These are phyloP conservation scores for Colletotrichum cuscutae DNA, from an alignment of 2,329 filamentous ascomycete species.

Conservation along the genomic window DNA sequence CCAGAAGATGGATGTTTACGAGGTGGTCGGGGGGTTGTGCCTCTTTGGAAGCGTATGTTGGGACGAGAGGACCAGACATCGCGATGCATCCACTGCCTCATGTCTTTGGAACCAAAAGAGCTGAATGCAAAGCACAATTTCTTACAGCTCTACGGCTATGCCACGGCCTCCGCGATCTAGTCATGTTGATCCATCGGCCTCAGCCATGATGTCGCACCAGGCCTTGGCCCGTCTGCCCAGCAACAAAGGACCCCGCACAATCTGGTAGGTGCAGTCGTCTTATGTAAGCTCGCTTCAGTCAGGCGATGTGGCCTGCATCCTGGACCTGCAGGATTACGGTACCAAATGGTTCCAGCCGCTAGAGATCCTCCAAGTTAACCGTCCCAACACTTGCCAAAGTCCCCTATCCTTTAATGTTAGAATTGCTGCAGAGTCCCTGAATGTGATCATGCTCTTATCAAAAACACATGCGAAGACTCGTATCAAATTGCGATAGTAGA, in stretches of 20 bases:
- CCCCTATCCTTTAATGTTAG: background rate
- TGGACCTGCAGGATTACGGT: conserved; percentile 7
- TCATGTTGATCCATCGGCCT: conserved; percentile 1
- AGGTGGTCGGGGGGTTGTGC: background rate
- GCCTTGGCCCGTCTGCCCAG: conserved; percentile 12
- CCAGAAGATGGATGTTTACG: background rate
- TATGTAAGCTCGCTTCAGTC: conserved; percentile 11
- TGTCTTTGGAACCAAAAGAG: background rate
- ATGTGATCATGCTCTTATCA: accelerated
- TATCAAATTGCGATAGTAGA: background rate
- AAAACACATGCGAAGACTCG: background rate
- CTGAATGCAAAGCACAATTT: background rate
- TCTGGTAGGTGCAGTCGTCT: background rate
- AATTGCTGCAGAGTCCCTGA: background rate
- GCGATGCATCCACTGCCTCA: too few species aligned
- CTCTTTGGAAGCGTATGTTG: background rate
- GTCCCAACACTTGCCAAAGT: background rate
- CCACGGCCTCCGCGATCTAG: background rate
- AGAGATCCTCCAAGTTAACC: background rate
- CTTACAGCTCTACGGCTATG: background rate
- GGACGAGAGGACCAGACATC: background rate
- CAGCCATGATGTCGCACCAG: conserved; percentile 1
- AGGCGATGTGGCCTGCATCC: conserved; percentile 19
- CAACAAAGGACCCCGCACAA: conserved; percentile 23
- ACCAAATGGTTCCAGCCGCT: background rate